Base-by-base conservation (phyloP, 2,329 filamentous ascomycete species). In the Samsoniella hepiali region DNA sequence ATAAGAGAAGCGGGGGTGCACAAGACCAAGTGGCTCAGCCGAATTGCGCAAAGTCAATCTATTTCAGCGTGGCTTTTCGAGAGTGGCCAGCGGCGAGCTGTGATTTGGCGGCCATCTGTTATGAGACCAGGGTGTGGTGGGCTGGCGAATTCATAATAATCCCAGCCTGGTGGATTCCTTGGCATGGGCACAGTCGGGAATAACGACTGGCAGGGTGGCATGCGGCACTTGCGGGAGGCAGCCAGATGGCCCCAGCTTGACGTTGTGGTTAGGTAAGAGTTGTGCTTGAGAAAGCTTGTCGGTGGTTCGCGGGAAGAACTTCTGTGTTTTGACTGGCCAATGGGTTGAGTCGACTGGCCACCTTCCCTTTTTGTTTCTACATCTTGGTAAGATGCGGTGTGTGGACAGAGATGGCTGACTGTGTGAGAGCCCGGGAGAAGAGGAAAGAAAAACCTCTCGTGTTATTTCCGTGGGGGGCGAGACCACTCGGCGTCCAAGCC, bases 161-260 rank as follows among this genome's bases (percentile, higher is more conserved):
- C n/a, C 57, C 47, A 36, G 45, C 32, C 29, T 7, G 9, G 11
- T 40, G 51, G 40, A 56, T 36, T 49, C 32, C 59, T 62, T 62
- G 59, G 59, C 59, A 62, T 62, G 59, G 59, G 42, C 27, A 62
- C 59, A 62, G n/a, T 38, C 59, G 59, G 59, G 59, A 62, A 62
- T 62, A 62, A 62, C 45, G 36, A 22, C 11, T 5, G 29, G 22
- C 27, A 8, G 34, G 29, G 57, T 51, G 57, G 57, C 11, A 38
- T 34, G 11, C 34, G 56, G 42, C 29, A 49, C n/a, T 47, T 54
- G 51, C 6, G 34, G 8, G 22, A 38, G 34, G 32, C n/a, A 38
- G 34, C 17, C n/a, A 49, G 17, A 38, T 49, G 44, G 22, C 38
- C 10, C 44, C 31, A 49, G 42, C n/a, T 17, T 36, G 36, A 17